phyloP scores from a whole-genome alignment of 306 rosid species.

The Styphnolobium japonicum region DNA sequence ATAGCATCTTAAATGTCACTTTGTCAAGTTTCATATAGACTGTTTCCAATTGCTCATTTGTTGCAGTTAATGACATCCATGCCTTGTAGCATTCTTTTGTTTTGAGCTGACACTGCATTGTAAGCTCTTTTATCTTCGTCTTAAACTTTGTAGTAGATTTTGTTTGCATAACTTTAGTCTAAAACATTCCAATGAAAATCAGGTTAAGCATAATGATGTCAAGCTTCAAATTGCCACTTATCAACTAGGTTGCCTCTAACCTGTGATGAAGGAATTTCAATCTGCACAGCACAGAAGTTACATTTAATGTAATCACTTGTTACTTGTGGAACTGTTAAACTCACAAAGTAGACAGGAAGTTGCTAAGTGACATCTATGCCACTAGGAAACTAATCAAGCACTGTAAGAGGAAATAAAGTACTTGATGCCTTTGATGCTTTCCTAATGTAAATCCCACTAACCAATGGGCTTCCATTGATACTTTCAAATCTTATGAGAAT shows the following conservation, averaged over 20 bases:
- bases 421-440: slow-evolving; percentile 50
- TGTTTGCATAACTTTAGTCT: slow-evolving; percentile 65
- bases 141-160: slow-evolving; percentile 66
- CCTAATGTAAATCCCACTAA: slow-evolving; percentile 81
- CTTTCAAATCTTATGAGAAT: slow-evolving; percentile 73
- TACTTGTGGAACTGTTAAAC: slow-evolving; percentile 50
- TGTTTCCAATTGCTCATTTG: slow-evolving; percentile 52
- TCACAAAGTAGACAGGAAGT: slow-evolving; percentile 4
- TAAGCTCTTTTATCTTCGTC: slow-evolving; percentile 72
- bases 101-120: slow-evolving; percentile 60
- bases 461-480: slow-evolving; percentile 66
- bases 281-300: slow-evolving; percentile 50
- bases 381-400: not conserved
- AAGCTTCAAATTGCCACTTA: slow-evolving; percentile 20
- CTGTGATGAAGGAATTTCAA: slow-evolving; percentile 75
- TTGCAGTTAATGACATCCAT: slow-evolving; percentile 64
- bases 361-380: slow-evolving; percentile 8
- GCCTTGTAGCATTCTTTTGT: slow-evolving; percentile 82
- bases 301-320: slow-evolving; percentile 52
- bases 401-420: slow-evolving; percentile 19
- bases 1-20: slow-evolving; percentile 43
- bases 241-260: slow-evolving; percentile 43
- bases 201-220: slow-evolving; percentile 28
- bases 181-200: slow-evolving; percentile 33
- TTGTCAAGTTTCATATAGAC: slow-evolving; percentile 58